Evolutionary conservation across 2,329 filamentous ascomycete genomes (phyloP).

Genomic region (Venturia pyrina): DNA sequence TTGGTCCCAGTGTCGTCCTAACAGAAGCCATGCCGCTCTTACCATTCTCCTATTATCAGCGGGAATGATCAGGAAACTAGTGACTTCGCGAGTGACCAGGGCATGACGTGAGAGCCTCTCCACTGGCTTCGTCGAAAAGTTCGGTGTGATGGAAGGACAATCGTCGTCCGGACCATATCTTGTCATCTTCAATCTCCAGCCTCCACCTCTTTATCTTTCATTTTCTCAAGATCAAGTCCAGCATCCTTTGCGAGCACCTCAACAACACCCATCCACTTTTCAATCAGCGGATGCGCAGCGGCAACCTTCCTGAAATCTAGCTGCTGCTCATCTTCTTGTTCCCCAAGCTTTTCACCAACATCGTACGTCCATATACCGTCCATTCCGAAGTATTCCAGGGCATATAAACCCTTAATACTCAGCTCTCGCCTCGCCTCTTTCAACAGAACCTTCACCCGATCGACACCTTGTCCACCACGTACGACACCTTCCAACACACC

Average conservation of each 20-base stretch:
- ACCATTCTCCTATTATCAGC: not conserved
- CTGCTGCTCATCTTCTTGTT: slow-evolving; percentile 29
- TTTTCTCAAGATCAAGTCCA: slow-evolving; percentile 3
- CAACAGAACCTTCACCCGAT: slow-evolving; percentile 20
- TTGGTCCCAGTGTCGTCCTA: not conserved
- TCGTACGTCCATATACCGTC: slow-evolving; percentile 64
- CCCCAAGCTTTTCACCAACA: slow-evolving; percentile 34
- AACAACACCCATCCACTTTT: slow-evolving; percentile 8
- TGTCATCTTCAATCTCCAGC: not conserved
- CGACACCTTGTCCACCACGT: slow-evolving; percentile 18
- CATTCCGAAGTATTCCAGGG: slow-evolving; percentile 52
- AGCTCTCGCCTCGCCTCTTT: slow-evolving; percentile 48
- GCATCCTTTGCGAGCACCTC: not conserved
- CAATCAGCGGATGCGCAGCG: slow-evolving; percentile 11
- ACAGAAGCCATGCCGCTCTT: not conserved
- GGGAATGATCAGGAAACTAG: not conserved
- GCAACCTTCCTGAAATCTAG: slow-evolving; percentile 43
- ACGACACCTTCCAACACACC: slow-evolving; percentile 67
- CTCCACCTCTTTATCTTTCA: not conserved
- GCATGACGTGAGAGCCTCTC: not conserved
- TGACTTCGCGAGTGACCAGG: not conserved
- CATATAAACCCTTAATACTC: slow-evolving; percentile 53
- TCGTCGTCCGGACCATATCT: not conserved
- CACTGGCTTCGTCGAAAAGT: not conserved
- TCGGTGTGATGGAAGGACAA: not conserved